A percentile compares a stretch with the other conserved stretches of the same genome.
phyloP scores from a whole-genome alignment of 2,329 filamentous ascomycete species.

The Simplicillium sp. region DNA sequence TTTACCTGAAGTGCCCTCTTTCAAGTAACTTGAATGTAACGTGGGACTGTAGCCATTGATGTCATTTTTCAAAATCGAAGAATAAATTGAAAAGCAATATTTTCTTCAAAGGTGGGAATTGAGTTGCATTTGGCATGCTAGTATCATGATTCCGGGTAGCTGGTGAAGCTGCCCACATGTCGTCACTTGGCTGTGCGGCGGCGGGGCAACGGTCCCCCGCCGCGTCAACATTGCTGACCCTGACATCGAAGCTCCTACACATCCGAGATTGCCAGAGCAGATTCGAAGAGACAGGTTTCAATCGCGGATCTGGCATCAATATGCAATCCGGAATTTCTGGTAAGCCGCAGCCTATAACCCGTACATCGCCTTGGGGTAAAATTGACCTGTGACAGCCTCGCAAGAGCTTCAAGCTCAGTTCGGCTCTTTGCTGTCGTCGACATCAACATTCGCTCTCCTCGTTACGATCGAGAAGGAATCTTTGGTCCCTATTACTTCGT shows the following conservation, averaged over 20 bases:
- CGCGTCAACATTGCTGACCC: neutral
- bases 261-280: neutral
- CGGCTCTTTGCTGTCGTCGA: slow-evolving; percentile 54
- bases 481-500: slow-evolving; percentile 48
- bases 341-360: slow-evolving; percentile 20
- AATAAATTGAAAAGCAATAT: too few species aligned
- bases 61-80: too few species aligned
- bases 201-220: slow-evolving; percentile 3
- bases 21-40: too few species aligned
- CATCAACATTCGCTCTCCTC: slow-evolving; percentile 58
- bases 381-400: slow-evolving; percentile 44
- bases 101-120: too few species aligned
- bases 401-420: slow-evolving; percentile 69
- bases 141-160: neutral
- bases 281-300: neutral
- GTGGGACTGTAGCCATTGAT: too few species aligned
- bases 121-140: too few species aligned
- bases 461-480: slow-evolving; percentile 61
- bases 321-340: slow-evolving; percentile 79
- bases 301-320: slow-evolving; percentile 5
- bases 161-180: neutral
- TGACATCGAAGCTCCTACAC: neutral
- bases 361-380: neutral
- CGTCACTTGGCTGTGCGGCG: neutral
- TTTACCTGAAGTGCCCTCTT: neutral